Evolutionary conservation across 306 rosid species (phyloP).

Genomic region (Dalbergia cochinchinensis): DNA sequence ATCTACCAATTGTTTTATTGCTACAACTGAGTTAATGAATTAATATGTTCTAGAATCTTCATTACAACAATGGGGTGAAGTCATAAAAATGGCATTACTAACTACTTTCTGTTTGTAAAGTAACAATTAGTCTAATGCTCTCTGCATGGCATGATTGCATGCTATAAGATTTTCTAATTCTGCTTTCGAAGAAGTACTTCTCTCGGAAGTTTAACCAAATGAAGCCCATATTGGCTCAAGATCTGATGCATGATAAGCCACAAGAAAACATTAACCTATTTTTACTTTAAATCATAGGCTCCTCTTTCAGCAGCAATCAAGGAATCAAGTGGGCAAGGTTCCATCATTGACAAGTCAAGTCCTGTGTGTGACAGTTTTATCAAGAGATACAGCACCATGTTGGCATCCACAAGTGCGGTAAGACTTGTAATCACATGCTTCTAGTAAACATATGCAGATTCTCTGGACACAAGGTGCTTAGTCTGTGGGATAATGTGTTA

Average conservation of each 20-base stretch:
- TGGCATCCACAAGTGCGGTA: conserved; percentile 66
- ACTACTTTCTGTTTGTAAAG: no score
- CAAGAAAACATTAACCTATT: neutral
- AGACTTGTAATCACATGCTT: conserved; percentile 45
- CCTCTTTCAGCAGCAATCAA: conserved; percentile 38
- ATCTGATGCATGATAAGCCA: neutral
- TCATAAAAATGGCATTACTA: no score
- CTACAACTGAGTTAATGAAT: no score
- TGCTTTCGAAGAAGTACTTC: neutral
- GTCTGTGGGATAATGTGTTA: conserved; percentile 35
- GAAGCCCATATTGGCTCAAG: neutral
- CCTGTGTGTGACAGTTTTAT: conserved; percentile 47
- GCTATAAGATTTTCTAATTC: neutral
- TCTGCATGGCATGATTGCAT: neutral
- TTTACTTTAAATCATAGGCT: conserved; percentile 39
- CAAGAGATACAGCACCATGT: conserved; percentile 59
- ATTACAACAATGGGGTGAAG: no score
- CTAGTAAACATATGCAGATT: neutral
- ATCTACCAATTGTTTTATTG: no score
- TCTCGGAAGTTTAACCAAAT: neutral
- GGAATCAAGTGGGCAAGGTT: conserved; percentile 36
- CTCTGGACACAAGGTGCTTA: conserved; percentile 39
- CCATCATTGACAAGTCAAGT: conserved; percentile 38
- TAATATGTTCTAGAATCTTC: no score
- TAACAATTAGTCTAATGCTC: no score